A percentile compares a stretch with the other conserved stretches of the same genome.
Evolutionary conservation across 176 grass and related monocot genomes (phyloP).

Genomic region (Saccharum spontaneum): DNA sequence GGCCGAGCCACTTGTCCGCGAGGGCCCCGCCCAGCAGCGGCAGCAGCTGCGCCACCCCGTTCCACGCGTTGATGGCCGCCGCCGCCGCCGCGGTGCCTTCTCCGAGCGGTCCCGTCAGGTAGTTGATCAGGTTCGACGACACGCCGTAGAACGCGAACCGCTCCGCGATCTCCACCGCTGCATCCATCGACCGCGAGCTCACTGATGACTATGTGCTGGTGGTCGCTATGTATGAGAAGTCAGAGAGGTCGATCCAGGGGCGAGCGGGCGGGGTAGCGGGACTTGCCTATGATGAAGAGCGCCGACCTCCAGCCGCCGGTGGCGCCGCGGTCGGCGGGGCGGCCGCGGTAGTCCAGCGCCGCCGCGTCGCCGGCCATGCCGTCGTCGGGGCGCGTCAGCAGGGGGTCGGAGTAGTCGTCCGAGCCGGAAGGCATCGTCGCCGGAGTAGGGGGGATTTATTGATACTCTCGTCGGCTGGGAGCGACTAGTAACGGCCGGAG

Average conservation of each 20-base stretch:
- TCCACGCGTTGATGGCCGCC: slow-evolving; percentile 53
- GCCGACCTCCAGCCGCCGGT: slow-evolving; percentile 55
- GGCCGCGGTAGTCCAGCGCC: slow-evolving; percentile 53
- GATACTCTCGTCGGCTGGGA: not conserved
- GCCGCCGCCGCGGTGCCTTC: slow-evolving; percentile 50
- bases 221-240: not conserved
- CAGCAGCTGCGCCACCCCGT: slow-evolving; percentile 50
- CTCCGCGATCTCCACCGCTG: slow-evolving; percentile 68
- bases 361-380: slow-evolving; percentile 2
- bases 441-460: not conserved
- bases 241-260: not conserved
- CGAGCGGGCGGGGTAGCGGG: not conserved
- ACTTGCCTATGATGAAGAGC: slow-evolving; percentile 68
- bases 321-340: slow-evolving; percentile 35
- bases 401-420: slow-evolving; percentile 10
- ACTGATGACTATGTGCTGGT: not conserved
- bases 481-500: not conserved
- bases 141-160: slow-evolving; percentile 57
- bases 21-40: slow-evolving; percentile 56
- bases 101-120: slow-evolving; percentile 60
- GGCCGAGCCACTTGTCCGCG: slow-evolving; percentile 55
- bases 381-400: slow-evolving; percentile 19
- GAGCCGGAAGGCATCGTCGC: slow-evolving; percentile 36
- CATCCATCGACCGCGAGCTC: not conserved
- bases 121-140: slow-evolving; percentile 57